Percentiles rank a stretch among this genome's conserved stretches.
Conservation (phyloP, 2,329 filamentous ascomycete species). For the Aspergillus luchuensis region DNA sequence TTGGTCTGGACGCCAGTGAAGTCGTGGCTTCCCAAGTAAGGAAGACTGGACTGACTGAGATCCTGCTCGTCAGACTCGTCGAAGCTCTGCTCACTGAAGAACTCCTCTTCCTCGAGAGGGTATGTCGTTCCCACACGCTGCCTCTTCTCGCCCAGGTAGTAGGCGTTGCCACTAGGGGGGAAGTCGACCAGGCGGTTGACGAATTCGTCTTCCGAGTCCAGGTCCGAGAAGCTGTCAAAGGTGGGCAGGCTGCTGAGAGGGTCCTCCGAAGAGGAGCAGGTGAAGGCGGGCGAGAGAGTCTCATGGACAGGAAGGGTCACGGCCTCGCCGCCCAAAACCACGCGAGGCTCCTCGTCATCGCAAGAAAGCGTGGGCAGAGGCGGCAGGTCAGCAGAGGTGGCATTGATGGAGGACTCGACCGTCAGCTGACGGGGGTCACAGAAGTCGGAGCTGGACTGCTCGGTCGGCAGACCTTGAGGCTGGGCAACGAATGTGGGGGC, state of each 20-base stretch:
- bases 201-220: conserved; percentile 90
- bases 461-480: conserved; percentile 65
- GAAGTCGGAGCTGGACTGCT: conserved; percentile 72
- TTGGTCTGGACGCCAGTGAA: conserved; percentile 25
- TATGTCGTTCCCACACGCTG: conserved; percentile 68
- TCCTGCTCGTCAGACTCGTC: conserved; percentile 72
- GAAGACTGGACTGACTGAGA: conserved; percentile 63
- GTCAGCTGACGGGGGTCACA: conserved; percentile 91
- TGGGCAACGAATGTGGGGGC: conserved; percentile 74
- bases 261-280: conserved; percentile 48
- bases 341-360: conserved; percentile 43
- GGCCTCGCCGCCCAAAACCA: conserved; percentile 38
- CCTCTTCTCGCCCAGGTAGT: conserved; percentile 67
- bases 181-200: conserved; percentile 73
- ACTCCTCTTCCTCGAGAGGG: conserved; percentile 73
- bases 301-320: conserved; percentile 42
- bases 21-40: conserved; percentile 59
- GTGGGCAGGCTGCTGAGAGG: conserved; percentile 64
- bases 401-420: conserved; percentile 58
- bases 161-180: conserved; percentile 58
- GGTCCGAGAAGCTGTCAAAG: conserved; percentile 84
- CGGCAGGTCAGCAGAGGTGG: conserved; percentile 62
- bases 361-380: conserved; percentile 56
- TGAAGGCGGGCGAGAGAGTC: conserved; percentile 42
- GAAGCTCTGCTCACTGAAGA: conserved; percentile 74